These are phyloP conservation scores for Myriosclerotinia duriaeana DNA, from an alignment of 2,329 filamentous ascomycete genomes.

Conservation along the genomic window DNA sequence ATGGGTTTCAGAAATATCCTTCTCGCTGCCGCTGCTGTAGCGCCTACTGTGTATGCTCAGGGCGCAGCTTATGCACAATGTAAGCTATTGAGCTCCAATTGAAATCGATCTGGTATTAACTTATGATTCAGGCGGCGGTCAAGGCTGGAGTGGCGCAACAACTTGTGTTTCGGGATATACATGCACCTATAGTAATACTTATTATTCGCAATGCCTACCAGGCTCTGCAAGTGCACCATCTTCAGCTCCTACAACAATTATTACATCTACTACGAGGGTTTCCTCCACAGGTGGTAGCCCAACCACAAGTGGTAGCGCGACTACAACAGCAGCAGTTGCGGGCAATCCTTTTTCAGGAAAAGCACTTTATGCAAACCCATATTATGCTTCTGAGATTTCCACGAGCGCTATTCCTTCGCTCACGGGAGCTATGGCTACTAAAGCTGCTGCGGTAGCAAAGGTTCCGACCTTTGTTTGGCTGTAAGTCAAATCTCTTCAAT, in stretches of 20 bases:
- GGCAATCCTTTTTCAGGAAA: conserved; percentile 55
- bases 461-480: conserved; percentile 54
- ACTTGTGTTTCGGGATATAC: conserved; percentile 38
- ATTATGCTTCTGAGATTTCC: conserved; percentile 54
- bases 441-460: conserved; percentile 49
- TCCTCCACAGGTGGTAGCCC: conserved; percentile 24
- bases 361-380: conserved; percentile 52
- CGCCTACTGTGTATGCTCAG: conserved; percentile 37
- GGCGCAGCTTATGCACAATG: conserved; percentile 36
- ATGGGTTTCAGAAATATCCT: conserved; percentile 37
- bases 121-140: conserved; percentile 34
- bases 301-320: conserved; percentile 26
- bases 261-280: conserved; percentile 16
- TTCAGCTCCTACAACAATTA: conserved; percentile 24
- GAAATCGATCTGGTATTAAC: background rate
- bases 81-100: conserved; percentile 25
- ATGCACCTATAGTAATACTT: conserved; percentile 33
- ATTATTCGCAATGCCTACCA: conserved; percentile 39
- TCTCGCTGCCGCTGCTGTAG: conserved; percentile 39
- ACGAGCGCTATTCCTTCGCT: conserved; percentile 61
- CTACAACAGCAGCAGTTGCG: conserved; percentile 42
- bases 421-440: conserved; percentile 53
- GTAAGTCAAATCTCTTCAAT: conserved; percentile 40
- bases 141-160: conserved; percentile 33
- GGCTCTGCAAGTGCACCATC: conserved; percentile 27